These are phyloP conservation scores for Ajuga chamaepitys DNA, from an alignment of 257 asterid genomes.

Conservation along the genomic window DNA sequence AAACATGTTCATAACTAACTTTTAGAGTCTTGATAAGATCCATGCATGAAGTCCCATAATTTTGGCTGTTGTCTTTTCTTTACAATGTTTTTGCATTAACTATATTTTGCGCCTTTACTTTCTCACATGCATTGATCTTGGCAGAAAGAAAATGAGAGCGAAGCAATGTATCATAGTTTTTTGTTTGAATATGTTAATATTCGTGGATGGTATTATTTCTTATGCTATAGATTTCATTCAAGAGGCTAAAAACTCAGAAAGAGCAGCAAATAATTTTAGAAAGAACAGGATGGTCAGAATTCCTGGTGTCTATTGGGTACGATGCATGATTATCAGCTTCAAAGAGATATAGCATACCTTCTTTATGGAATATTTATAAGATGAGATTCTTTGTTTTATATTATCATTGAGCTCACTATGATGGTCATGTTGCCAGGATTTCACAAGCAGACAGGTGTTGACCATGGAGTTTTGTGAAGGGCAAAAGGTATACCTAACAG, in stretches of 20 bases:
- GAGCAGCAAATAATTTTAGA: slow-evolving; percentile 51
- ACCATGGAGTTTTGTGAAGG: slow-evolving; percentile 91
- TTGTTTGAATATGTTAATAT: slow-evolving; percentile 6
- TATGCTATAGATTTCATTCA: slow-evolving; percentile 69
- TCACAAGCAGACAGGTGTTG: slow-evolving; percentile 74
- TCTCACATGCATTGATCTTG: background rate
- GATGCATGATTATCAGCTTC: slow-evolving; percentile 20
- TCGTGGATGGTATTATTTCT: slow-evolving; percentile 15
- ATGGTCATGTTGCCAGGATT: slow-evolving; percentile 43
- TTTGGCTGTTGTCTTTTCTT: background rate
- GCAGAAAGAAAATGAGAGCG: slow-evolving; percentile 10
- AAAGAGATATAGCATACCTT: slow-evolving; percentile 2
- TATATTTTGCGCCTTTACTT: background rate
- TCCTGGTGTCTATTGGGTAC: slow-evolving; percentile 82
- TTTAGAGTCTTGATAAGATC: background rate
- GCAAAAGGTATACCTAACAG: slow-evolving; percentile 48
- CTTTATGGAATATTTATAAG: background rate
- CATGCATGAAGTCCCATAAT: background rate
- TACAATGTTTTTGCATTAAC: background rate
- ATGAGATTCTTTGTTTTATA: background rate
- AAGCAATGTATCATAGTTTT: slow-evolving; percentile 9
- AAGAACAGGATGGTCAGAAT: slow-evolving; percentile 53
- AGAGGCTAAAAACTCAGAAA: slow-evolving; percentile 81
- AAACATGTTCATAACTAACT: background rate
- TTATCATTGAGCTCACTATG: slow-evolving; percentile 16